A percentile compares a stretch with the other conserved stretches of the same genome.
phyloP scores from a whole-genome alignment of 2,329 filamentous ascomycete species.

The Xylaria sp. region DNA sequence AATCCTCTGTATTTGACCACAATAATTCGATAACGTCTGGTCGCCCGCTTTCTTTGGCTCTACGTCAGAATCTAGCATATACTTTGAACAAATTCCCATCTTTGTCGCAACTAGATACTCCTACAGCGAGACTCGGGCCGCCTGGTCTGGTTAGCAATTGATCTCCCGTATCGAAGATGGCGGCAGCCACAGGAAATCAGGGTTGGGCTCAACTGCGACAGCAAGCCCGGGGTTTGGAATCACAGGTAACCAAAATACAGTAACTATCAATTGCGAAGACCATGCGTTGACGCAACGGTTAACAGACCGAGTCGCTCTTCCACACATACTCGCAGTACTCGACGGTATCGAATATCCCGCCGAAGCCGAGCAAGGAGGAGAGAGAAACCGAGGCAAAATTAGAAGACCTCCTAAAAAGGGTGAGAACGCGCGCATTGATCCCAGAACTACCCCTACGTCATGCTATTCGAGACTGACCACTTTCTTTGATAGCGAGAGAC shows the following conservation, averaged over 20 bases:
- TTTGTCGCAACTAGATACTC: constrained; percentile 15
- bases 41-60: neutral
- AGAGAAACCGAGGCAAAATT: constrained; percentile 81
- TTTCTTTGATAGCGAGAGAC: constrained; percentile 73
- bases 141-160: constrained; percentile 3
- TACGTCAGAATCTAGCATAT: constrained; percentile 3
- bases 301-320: constrained; percentile 83
- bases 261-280: neutral
- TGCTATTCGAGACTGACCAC: constrained; percentile 27
- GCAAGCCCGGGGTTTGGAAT: constrained; percentile 88
- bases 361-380: constrained; percentile 88
- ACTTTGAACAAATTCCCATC: neutral
- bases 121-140: neutral
- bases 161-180: constrained; percentile 55
- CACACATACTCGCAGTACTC: constrained; percentile 93
- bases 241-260: constrained; percentile 72
- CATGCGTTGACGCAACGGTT: constrained; percentile 20
- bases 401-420: constrained; percentile 85
- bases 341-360: constrained; percentile 79
- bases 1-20: neutral
- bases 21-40: neutral
- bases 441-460: neutral
- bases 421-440: constrained; percentile 52
- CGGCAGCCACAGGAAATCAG: constrained; percentile 64
- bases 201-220: constrained; percentile 96